These are phyloP conservation scores for Penicillium mononematosum DNA, from an alignment of 495 filamentous ascomycete species.

Conservation along the genomic window DNA sequence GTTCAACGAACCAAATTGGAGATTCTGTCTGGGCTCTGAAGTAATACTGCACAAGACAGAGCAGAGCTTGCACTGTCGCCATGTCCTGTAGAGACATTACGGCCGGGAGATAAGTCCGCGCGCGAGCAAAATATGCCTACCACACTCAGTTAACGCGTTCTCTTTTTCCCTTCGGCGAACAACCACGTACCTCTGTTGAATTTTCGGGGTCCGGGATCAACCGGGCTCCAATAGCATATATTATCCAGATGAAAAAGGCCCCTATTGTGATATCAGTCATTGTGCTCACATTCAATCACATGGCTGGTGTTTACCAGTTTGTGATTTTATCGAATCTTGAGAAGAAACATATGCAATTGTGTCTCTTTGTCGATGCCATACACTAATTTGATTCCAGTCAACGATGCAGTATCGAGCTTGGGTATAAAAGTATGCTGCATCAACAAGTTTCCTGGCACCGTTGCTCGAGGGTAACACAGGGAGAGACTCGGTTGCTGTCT, in stretches of 20 bases:
- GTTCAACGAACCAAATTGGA: neutral
- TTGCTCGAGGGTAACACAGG: conserved; percentile 11
- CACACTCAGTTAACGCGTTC: neutral
- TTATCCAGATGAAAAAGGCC: conserved; percentile 18
- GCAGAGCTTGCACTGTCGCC: conserved; percentile 14
- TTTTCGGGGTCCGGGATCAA: conserved; percentile 14
- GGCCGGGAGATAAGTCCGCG: conserved; percentile 10
- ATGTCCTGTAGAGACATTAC: conserved; percentile 13
- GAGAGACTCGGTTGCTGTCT: neutral
- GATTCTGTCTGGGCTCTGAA: conserved; percentile 11
- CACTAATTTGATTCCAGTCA: conserved; percentile 13
- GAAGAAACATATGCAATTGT: neutral
- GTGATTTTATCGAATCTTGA: conserved; percentile 3
- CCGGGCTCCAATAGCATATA: conserved; percentile 18
- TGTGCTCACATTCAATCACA: neutral
- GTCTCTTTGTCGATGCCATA: conserved; percentile 12
- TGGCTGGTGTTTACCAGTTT: conserved; percentile 7
- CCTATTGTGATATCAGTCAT: conserved; percentile 1
- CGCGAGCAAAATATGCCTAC: conserved; percentile 15
- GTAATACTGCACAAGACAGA: conserved; percentile 15
- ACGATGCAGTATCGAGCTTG: conserved; percentile 18
- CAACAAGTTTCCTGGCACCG: conserved; percentile 10
- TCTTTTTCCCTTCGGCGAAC: neutral
- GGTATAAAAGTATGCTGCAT: conserved; percentile 15
- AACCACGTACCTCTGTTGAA: conserved; percentile 3